Evolutionary conservation across 129 eudicot genomes (phyloP), one percentile per base, ranked within the genome.

Genomic region (Chrysanthemum makinoi): DNA sequence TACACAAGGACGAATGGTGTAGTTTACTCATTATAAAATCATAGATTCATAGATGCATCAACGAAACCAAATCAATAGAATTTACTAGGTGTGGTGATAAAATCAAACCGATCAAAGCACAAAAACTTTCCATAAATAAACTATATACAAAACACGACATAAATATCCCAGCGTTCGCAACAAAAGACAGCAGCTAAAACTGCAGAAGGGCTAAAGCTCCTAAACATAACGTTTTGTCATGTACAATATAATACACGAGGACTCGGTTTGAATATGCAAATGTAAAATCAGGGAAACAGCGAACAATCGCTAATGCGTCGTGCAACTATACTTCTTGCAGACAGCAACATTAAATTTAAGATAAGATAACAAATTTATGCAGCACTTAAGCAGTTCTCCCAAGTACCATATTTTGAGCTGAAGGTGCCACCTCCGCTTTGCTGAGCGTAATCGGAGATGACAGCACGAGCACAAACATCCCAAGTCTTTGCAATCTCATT

Each of bases 381-480:
- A 43, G 92, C 90, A 75, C 76, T 83, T 82, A 79, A 69, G 83
- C 97, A 94, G 60, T 81, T 83, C 66, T 94, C 97, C 99, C 99
- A 94, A 12, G 85, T 82, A 54, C 99, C 99, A 51, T 89, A 90
- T 75, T 82, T 87, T 13, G 97, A 90, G 88, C 99, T 89, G 85
- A 94, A 94, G 70, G 80, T 94, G 30, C 99, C 99, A n/a, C 97
- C 99, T n/a, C 99, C 97, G 60, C 86, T 87, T 76, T 84, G 89
- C 79, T 94, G 91, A n/a, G 96, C 99, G 66, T 87, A 87, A 60
- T 94, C 99, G 0, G 96, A 76, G 28, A 94, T 82, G 55, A 94
- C 94, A 12, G 88, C 86, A 47, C 99, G 96, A 11, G 88, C 89
- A 73, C 99, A 94, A 60, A 75, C 76, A 75, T 94, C 99, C 99